Percentiles rank a stretch among this genome's conserved stretches.
These are phyloP conservation scores for Pelargonium fulgidum DNA, from an alignment of 441 rosid species.

Conservation along the genomic window DNA sequence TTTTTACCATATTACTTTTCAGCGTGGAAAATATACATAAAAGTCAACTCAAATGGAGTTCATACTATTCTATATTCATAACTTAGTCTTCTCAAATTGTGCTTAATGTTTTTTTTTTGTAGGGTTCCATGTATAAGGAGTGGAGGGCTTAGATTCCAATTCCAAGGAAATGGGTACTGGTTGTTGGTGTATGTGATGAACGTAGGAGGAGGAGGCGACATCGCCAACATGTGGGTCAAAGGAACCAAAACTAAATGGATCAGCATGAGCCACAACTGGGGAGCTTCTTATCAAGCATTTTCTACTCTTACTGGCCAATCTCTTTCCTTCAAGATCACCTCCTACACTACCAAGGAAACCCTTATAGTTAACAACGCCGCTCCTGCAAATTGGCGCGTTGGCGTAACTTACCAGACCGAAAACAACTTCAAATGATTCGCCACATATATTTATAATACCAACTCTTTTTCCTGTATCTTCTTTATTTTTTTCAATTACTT, in stretches of 20 bases:
- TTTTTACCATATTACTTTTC: too few species aligned
- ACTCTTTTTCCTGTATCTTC: too few species aligned
- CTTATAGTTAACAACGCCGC: conserved; percentile 56
- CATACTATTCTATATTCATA: too few species aligned
- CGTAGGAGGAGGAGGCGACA: conserved; percentile 73
- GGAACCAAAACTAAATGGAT: conserved; percentile 78
- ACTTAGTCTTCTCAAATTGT: too few species aligned
- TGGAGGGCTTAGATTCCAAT: conserved; percentile 57
- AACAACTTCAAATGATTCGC: conserved; percentile 39
- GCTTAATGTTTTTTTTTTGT: background rate
- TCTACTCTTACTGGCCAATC: conserved; percentile 62
- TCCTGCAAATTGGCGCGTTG: conserved; percentile 56
- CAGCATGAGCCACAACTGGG: conserved; percentile 87
- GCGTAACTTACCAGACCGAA: conserved; percentile 39
- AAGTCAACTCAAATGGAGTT: too few species aligned
- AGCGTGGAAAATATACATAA: too few species aligned
- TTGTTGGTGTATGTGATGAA: conserved; percentile 73
- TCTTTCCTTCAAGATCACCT: conserved; percentile 67
- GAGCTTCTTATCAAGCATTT: conserved; percentile 86
- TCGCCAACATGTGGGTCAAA: conserved; percentile 71
- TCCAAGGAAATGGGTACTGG: conserved; percentile 86
- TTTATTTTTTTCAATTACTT: too few species aligned
- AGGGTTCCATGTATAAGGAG: conserved; percentile 56
- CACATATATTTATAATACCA: too few species aligned
- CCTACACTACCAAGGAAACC: conserved; percentile 53